These are phyloP conservation scores for Penicillium olsonii DNA, from an alignment of 2,329 filamentous ascomycete species.

Conservation along the genomic window DNA sequence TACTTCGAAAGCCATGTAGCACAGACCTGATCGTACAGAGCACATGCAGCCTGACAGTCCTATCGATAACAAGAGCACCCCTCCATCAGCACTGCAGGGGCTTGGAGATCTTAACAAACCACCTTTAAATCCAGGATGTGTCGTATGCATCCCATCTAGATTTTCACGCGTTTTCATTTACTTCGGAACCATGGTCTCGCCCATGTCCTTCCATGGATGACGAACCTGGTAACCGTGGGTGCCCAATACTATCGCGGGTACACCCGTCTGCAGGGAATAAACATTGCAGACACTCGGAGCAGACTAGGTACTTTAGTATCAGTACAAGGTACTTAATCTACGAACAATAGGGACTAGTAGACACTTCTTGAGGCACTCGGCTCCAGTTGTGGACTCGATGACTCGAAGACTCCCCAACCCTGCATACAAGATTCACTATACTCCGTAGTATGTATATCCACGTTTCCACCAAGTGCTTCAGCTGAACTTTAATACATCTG, in stretches of 20 bases:
- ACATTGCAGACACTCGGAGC: not conserved
- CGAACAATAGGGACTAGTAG: no score
- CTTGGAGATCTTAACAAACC: not conserved
- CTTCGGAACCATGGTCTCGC: slow-evolving; percentile 32
- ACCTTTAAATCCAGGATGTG: not conserved
- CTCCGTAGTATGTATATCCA: not conserved
- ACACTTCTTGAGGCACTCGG: not conserved
- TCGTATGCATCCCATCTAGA: not conserved
- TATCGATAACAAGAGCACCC: slow-evolving; percentile 35
- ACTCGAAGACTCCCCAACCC: not conserved
- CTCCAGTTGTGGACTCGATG: not conserved
- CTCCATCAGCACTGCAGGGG: slow-evolving; percentile 25
- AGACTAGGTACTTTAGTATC: not conserved
- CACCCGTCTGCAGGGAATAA: slow-evolving; percentile 17
- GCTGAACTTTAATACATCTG: not conserved
- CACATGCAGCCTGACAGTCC: slow-evolving; percentile 19
- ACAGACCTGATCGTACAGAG: slow-evolving; percentile 16
- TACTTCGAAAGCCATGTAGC: slow-evolving; percentile 11
- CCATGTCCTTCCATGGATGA: slow-evolving; percentile 11
- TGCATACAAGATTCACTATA: not conserved
- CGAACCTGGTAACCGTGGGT: slow-evolving; percentile 7
- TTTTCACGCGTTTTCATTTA: slow-evolving; percentile 13
- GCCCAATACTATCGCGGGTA: slow-evolving; percentile 15
- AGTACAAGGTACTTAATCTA: not conserved
- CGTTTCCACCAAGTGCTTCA: not conserved